Conservation (phyloP, 2,329 filamentous ascomycete genomes). For the Calonectria honghensis region DNA sequence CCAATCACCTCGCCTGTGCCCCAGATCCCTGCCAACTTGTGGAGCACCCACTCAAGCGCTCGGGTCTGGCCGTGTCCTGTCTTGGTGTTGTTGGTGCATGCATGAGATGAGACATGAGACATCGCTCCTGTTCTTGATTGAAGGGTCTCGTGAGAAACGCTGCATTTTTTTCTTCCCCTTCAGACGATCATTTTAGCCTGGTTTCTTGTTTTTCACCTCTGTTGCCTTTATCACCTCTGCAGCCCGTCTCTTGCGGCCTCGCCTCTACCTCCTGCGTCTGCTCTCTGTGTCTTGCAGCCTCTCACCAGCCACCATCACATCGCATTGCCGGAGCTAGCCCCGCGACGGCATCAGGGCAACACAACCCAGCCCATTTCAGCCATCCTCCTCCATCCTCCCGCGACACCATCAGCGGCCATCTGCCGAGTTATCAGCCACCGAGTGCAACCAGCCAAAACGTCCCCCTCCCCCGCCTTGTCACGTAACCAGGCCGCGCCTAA, state of each 20-base stretch:
- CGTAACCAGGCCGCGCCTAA: slow-evolving; percentile 40
- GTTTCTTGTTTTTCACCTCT: background rate
- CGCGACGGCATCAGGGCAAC: slow-evolving; percentile 3
- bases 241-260: background rate
- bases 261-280: background rate
- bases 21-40: background rate
- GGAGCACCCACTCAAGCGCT: slow-evolving; percentile 18
- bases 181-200: background rate
- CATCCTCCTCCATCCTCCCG: background rate
- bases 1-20: slow-evolving; percentile 1
- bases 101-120: background rate
- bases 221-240: background rate
- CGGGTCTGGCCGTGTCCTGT: slow-evolving; percentile 25
- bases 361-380: background rate
- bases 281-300: background rate
- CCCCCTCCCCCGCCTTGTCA: slow-evolving; percentile 46
- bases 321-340: slow-evolving; percentile 2
- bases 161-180: background rate
- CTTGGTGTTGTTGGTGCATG: background rate
- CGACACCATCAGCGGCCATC: background rate
- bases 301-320: background rate
- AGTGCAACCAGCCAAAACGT: slow-evolving; percentile 32
- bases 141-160: background rate
- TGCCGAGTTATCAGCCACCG: background rate
- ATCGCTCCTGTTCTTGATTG: background rate